Conservation (phyloP, 2,329 filamentous ascomycete genomes). For the Beauveria sp. region DNA sequence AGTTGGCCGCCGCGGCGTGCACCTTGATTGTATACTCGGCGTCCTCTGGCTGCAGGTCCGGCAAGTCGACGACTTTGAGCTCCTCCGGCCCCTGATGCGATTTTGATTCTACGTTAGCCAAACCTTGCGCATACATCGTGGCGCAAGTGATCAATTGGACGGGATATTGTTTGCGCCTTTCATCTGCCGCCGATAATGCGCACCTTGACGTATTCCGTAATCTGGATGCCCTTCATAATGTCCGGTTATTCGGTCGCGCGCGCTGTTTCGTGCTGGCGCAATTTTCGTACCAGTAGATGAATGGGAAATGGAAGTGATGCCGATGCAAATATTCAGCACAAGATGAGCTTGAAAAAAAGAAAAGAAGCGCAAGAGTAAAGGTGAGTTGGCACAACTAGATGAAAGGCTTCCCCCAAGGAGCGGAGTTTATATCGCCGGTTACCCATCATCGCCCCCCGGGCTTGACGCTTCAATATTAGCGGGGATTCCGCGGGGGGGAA, state of each 20-base stretch:
- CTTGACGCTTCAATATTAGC: neutral
- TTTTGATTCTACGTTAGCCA: neutral
- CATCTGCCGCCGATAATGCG: slow-evolving; percentile 1
- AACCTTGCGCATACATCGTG: neutral
- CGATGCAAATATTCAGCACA: neutral
- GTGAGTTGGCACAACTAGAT: neutral
- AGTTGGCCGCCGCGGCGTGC: slow-evolving; percentile 83
- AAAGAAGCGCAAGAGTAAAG: neutral
- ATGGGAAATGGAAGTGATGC: neutral
- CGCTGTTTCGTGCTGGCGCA: neutral
- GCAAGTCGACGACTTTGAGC: slow-evolving; percentile 65
- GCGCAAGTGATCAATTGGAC: neutral
- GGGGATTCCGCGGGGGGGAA: neutral
- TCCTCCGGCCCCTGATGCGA: slow-evolving; percentile 61
- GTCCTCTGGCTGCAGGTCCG: slow-evolving; percentile 62
- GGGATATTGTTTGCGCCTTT: too few species aligned
- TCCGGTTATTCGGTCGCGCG: neutral
- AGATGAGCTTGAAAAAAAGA: neutral
- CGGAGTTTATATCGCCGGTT: neutral
- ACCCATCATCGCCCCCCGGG: neutral
- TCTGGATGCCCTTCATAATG: slow-evolving; percentile 68
- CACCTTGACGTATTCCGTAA: slow-evolving; percentile 69
- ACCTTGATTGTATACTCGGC: slow-evolving; percentile 82
- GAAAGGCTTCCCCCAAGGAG: neutral
- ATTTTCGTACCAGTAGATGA: neutral